Conservation (phyloP, 768 basidiomycete species). For the Termitomyces sp. region DNA sequence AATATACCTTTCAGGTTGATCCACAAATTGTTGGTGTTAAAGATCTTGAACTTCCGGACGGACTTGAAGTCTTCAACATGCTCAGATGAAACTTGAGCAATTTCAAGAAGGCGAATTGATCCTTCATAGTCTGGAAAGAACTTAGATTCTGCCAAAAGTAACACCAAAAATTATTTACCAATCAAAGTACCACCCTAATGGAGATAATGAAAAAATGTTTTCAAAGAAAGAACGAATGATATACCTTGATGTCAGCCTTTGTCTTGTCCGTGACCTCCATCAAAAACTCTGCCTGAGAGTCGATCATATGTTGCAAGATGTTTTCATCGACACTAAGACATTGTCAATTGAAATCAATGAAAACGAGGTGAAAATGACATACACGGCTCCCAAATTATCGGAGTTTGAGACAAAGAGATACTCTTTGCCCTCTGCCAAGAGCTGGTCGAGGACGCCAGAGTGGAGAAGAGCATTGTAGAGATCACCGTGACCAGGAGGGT, state of each 20-base stretch:
- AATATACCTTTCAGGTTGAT: constrained; percentile 65
- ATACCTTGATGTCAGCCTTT: constrained; percentile 66
- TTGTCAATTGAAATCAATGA: neutral
- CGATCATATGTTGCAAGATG: constrained; percentile 84
- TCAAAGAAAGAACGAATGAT: neutral
- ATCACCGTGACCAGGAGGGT: constrained; percentile 96
- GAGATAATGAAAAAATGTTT: neutral
- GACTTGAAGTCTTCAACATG: constrained; percentile 95
- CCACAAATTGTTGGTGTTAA: constrained; percentile 85
- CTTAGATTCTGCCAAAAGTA: neutral
- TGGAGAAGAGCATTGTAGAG: constrained; percentile 89
- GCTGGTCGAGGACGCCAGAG: constrained; percentile 86
- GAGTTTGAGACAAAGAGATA: constrained; percentile 98
- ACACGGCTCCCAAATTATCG: constrained; percentile 93
- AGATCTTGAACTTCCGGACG: constrained; percentile 89
- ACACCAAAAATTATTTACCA: constrained; percentile 24
- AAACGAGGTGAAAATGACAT: constrained; percentile 21
- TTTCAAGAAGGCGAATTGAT: constrained; percentile 82
- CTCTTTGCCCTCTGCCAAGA: constrained; percentile 89
- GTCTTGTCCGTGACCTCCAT: constrained; percentile 98
- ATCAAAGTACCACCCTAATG: constrained; percentile 77
- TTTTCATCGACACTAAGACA: constrained; percentile 63
- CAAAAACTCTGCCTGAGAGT: constrained; percentile 76
- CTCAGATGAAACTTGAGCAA: constrained; percentile 90
- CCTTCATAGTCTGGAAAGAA: constrained; percentile 66